Conservation (phyloP, 495 filamentous ascomycete genomes). For the Ascobolus immersus region DNA sequence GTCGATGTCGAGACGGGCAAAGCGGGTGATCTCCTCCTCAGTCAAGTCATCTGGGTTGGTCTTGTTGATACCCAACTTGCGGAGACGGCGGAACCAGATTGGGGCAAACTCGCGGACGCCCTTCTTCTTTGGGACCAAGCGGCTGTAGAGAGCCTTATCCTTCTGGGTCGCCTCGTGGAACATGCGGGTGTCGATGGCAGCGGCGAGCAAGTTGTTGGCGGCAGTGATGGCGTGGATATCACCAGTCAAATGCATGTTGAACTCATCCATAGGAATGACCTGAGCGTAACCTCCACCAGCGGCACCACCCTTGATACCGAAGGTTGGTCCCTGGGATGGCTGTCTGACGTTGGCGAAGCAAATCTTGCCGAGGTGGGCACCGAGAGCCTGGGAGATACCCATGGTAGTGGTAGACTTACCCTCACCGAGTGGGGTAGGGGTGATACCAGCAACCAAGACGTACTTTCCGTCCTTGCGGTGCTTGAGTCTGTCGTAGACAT, state of each 20-base stretch:
- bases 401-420: slow-evolving; percentile 98
- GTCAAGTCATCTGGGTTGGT: slow-evolving; percentile 75
- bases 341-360: slow-evolving; percentile 92
- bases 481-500: slow-evolving; percentile 50
- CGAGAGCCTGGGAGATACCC: slow-evolving; percentile 81
- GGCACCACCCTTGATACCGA: slow-evolving; percentile 95
- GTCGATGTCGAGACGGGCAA: slow-evolving; percentile 85
- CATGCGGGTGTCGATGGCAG: slow-evolving; percentile 92
- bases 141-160: slow-evolving; percentile 65
- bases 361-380: slow-evolving; percentile 62
- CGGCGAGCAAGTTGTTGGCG: slow-evolving; percentile 93
- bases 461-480: slow-evolving; percentile 78
- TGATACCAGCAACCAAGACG: slow-evolving; percentile 80
- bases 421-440: slow-evolving; percentile 89
- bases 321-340: slow-evolving; percentile 89
- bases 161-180: slow-evolving; percentile 93
- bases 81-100: slow-evolving; percentile 71
- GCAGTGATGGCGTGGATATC: slow-evolving; percentile 96
- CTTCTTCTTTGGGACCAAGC: slow-evolving; percentile 71
- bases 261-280: slow-evolving; percentile 98
- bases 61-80: slow-evolving; percentile 89
- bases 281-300: slow-evolving; percentile 95
- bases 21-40: slow-evolving; percentile 60
- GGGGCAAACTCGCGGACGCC: slow-evolving; percentile 68
- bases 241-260: slow-evolving; percentile 90